phyloP scores from a whole-genome alignment of 129 eudicot genomes.

The Flaveria brownii region DNA sequence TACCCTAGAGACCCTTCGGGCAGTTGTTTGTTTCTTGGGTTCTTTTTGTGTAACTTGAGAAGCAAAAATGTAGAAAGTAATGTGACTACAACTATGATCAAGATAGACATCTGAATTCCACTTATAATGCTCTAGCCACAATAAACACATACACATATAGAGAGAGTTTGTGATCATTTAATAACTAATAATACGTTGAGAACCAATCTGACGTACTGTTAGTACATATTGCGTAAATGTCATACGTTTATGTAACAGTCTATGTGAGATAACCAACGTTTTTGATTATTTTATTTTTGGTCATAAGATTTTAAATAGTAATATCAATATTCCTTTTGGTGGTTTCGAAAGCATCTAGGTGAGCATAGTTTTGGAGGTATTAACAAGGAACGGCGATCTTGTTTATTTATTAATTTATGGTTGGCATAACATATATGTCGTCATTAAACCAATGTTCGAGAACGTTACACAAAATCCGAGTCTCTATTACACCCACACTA shows the following conservation, averaged over 20 bases:
- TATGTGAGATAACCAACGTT: too few species aligned
- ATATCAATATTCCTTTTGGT: neutral
- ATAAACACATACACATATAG: too few species aligned
- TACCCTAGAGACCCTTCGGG: slow-evolving; percentile 39
- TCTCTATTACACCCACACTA: too few species aligned
- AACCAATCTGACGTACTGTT: too few species aligned
- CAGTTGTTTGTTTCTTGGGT: slow-evolving; percentile 6
- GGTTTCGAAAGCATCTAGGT: neutral
- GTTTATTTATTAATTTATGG: neutral
- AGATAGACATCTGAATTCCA: slow-evolving; percentile 24
- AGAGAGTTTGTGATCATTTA: too few species aligned
- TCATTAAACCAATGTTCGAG: neutral
- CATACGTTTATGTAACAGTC: too few species aligned
- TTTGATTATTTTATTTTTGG: too few species aligned
- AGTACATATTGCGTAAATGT: too few species aligned
- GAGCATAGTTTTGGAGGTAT: slow-evolving; percentile 1
- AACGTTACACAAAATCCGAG: neutral
- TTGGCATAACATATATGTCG: too few species aligned
- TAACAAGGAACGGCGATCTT: neutral
- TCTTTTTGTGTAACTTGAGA: slow-evolving; percentile 22
- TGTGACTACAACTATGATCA: slow-evolving; percentile 19
- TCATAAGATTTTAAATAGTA: neutral
- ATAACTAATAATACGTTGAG: too few species aligned
- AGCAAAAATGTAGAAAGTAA: slow-evolving; percentile 13
- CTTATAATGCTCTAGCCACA: too few species aligned